Conservation (phyloP, 768 basidiomycete genomes). For the Mycena maculata region DNA sequence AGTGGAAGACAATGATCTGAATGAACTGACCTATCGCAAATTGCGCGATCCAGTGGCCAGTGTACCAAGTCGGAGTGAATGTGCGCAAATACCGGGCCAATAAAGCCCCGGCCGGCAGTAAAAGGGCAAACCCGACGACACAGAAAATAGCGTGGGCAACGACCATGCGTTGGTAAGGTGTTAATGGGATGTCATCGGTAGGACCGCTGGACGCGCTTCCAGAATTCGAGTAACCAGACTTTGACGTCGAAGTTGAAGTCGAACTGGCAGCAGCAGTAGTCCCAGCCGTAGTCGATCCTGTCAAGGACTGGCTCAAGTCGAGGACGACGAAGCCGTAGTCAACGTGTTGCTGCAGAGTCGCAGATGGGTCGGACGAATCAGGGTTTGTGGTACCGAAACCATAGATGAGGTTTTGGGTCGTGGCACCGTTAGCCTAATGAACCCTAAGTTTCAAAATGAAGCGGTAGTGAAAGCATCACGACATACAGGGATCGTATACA, state of each 20-base stretch:
- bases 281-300: slow-evolving; percentile 10
- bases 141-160: slow-evolving; percentile 67
- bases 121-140: slow-evolving; percentile 60
- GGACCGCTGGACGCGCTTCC: slow-evolving; percentile 32
- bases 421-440: slow-evolving; percentile 55
- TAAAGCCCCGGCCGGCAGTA: slow-evolving; percentile 65
- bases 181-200: slow-evolving; percentile 50
- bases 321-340: slow-evolving; percentile 55
- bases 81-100: slow-evolving; percentile 67
- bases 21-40: slow-evolving; percentile 55
- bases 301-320: slow-evolving; percentile 59
- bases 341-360: slow-evolving; percentile 61
- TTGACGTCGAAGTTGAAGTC: slow-evolving; percentile 32
- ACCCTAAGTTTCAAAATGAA: background rate
- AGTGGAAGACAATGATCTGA: background rate
- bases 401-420: slow-evolving; percentile 63
- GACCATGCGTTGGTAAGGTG: slow-evolving; percentile 60
- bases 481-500: slow-evolving; percentile 63
- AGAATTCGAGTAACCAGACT: slow-evolving; percentile 15
- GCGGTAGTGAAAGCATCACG: slow-evolving; percentile 7
- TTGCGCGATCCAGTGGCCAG: slow-evolving; percentile 62
- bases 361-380: slow-evolving; percentile 55
- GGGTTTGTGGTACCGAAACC: slow-evolving; percentile 67
- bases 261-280: slow-evolving; percentile 30
- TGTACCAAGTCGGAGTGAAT: slow-evolving; percentile 63